Conservation (phyloP, 331 rosid genomes). For the Pyracantha coccinea region DNA sequence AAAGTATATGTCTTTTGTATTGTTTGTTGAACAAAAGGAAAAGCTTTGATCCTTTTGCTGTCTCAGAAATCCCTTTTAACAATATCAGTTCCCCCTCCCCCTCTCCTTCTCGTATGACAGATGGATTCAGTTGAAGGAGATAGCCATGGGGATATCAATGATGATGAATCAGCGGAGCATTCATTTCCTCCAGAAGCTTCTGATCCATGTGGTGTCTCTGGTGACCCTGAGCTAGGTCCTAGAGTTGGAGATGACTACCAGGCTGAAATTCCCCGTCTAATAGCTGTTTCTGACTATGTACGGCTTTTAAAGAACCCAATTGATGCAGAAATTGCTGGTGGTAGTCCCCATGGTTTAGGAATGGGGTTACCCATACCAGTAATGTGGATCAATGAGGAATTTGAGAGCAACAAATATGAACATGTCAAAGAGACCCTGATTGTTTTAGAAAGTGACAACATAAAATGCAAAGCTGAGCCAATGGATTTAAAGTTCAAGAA, state of each 20-base stretch:
- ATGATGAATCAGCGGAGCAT: slow-evolving; percentile 38
- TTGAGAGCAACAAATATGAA: slow-evolving; percentile 17
- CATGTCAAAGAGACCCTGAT: slow-evolving; percentile 7
- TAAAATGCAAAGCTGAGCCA: slow-evolving; percentile 25
- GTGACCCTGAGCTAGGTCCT: slow-evolving; percentile 61
- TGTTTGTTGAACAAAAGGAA: background rate
- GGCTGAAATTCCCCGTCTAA: slow-evolving; percentile 50
- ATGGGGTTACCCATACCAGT: slow-evolving; percentile 60
- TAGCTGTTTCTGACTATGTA: slow-evolving; percentile 30
- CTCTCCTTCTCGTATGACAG: slow-evolving; percentile 31
- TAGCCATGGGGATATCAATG: slow-evolving; percentile 21
- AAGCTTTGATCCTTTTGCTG: background rate
- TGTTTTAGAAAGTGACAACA: slow-evolving; percentile 8
- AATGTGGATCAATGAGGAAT: slow-evolving; percentile 50
- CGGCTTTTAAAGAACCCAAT: slow-evolving; percentile 17
- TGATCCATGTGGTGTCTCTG: slow-evolving; percentile 40
- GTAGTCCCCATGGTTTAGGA: slow-evolving; percentile 27
- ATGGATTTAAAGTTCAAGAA: slow-evolving; percentile 10
- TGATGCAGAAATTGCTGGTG: slow-evolving; percentile 19
- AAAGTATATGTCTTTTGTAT: background rate
- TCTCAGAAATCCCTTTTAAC: background rate
- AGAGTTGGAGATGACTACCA: slow-evolving; percentile 74
- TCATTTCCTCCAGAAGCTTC: slow-evolving; percentile 40
- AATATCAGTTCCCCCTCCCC: background rate
- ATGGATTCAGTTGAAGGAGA: slow-evolving; percentile 37